phyloP scores from a whole-genome alignment of 257 asterid genomes.

The Sherardia arvensis region DNA sequence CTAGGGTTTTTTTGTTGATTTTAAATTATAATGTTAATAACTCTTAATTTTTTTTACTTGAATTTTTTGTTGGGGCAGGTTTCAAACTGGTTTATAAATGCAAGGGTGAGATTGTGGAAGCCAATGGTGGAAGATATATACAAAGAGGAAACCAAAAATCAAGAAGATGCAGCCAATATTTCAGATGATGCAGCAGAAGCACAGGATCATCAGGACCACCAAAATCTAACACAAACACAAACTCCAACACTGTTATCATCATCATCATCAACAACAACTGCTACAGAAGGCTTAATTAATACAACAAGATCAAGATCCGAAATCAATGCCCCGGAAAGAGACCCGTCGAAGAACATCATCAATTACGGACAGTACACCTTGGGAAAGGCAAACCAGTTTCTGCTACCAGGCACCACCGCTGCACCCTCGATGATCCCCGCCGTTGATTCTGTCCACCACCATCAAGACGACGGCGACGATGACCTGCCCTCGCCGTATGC shows the following conservation, averaged over 20 bases:
- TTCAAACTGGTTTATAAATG: slow-evolving; percentile 90
- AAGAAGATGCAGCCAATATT: slow-evolving; percentile 12
- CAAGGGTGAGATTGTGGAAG: slow-evolving; percentile 89
- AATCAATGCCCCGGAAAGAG: slow-evolving; percentile 32
- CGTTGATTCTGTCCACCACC: background rate
- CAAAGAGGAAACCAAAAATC: slow-evolving; percentile 45
- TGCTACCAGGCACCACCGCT: slow-evolving; percentile 12
- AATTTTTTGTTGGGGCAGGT: slow-evolving; percentile 35
- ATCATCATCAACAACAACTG: slow-evolving; percentile 10
- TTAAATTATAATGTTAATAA: no score
- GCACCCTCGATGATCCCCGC: slow-evolving; percentile 12
- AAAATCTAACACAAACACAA: slow-evolving; percentile 9
- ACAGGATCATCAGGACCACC: slow-evolving; percentile 10
- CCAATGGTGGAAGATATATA: slow-evolving; percentile 89
- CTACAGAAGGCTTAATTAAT: slow-evolving; percentile 15
- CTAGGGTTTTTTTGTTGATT: no score
- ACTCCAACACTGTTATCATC: slow-evolving; percentile 20
- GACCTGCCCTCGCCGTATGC: slow-evolving; percentile 4
- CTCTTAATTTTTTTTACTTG: background rate
- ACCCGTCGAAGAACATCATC: slow-evolving; percentile 29
- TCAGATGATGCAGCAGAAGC: slow-evolving; percentile 17
- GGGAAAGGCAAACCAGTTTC: slow-evolving; percentile 27
- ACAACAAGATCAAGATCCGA: slow-evolving; percentile 18
- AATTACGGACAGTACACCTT: slow-evolving; percentile 27
- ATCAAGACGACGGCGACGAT: background rate